Base-by-base conservation (phyloP, 768 basidiomycete genomes). In the Mycena leptocephala region DNA sequence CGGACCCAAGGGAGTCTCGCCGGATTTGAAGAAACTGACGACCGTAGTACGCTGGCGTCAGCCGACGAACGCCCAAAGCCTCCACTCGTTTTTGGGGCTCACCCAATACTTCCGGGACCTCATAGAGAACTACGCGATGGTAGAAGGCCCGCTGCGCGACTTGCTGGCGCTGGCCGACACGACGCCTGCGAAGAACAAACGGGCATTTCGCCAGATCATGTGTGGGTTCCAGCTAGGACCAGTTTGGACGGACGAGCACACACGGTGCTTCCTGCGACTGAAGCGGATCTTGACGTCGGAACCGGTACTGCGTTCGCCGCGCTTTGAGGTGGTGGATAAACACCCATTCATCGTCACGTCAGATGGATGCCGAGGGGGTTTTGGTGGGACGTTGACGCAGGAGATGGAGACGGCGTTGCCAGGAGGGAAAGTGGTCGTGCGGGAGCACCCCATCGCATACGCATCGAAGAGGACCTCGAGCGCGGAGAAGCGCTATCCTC, bases 381-480 rank as follows among this genome's bases (percentile, higher is more conserved):
- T 84, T 41, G 81, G 76, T 0, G 83, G 73, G 2, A 76, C 81
- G 0, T 70, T n/a, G n/a, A n/a, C n/a, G n/a, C n/a, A n/a, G n/a
- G n/a, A n/a, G n/a, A n/a, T n/a, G n/a, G n/a, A n/a, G n/a, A 68
- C 68, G 9, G 59, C 51, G 6, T 39, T 76, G 3, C 76, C 78
- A 1, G 74, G 69, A 16, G 79, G 82, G 0, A 62, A 33, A 10
- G 55, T 24, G 3, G 76, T 79, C 4, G 10, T 67, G 20, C 20
- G 65, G 2, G 30, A 77, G 5, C 83, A 84, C 64, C 85, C 85
- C 0, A 77, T 86, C 3, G 83, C 71, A 0, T 86, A 82, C 70
- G 79, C 81, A 14, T 85, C 84, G 20, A 86, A 86, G 63, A 70
- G 83, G 9, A 85, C 84, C 18, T 86, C 84, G 0, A 26, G 30